These are phyloP conservation scores for Mesembryanthemum crystallinum DNA, from an alignment of 148 eudicot species.

Conservation along the genomic window DNA sequence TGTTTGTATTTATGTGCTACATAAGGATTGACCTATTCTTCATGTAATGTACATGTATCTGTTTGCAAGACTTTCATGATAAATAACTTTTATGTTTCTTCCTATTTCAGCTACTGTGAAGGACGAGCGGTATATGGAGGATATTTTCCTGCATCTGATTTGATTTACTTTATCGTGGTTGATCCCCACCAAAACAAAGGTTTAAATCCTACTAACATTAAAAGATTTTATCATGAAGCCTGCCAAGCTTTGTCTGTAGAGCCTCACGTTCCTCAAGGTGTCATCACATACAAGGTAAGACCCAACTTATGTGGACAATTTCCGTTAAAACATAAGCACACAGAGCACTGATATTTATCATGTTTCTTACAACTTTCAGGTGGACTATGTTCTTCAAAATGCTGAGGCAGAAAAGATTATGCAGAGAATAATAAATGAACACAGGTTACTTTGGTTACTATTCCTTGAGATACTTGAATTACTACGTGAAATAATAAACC, in stretches of 20 bases:
- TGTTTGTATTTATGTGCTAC: not conserved
- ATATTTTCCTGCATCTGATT: constrained; percentile 72
- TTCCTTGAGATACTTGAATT: constrained; percentile 1
- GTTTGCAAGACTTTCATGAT: not conserved
- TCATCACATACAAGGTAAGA: constrained; percentile 63
- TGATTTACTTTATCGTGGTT: constrained; percentile 70
- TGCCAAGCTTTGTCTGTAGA: constrained; percentile 69
- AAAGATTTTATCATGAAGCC: constrained; percentile 82
- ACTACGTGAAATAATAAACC: constrained; percentile 2
- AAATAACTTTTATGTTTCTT: constrained; percentile 1
- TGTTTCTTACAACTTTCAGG: constrained; percentile 42
- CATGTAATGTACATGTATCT: not conserved
- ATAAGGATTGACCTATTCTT: not conserved
- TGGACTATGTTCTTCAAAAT: constrained; percentile 68
- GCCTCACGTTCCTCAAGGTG: constrained; percentile 48
- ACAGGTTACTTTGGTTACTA: constrained; percentile 45
- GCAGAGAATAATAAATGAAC: constrained; percentile 61
- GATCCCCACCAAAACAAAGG: constrained; percentile 85
- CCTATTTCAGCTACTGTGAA: constrained; percentile 65
- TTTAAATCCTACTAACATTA: constrained; percentile 59
- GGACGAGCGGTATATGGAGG: constrained; percentile 80
- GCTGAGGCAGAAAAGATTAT: constrained; percentile 77
- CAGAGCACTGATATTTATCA: constrained; percentile 20
- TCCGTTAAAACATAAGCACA: not conserved
- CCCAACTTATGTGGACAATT: not conserved